phyloP scores from a whole-genome alignment of 1,139 yeast species.

The Pichia sp. region DNA sequence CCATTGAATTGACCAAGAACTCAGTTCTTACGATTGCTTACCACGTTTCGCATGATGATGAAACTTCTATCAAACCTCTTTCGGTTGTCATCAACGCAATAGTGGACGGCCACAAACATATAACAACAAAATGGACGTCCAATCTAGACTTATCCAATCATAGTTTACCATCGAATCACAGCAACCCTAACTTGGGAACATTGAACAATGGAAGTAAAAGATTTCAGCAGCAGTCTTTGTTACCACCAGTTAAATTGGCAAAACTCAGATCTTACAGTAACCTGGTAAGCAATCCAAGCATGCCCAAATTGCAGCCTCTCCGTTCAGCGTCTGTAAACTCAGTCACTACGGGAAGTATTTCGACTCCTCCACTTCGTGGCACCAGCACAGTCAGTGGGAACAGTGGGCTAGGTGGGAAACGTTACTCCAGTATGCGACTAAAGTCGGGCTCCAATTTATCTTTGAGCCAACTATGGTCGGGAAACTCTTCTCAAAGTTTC shows the following conservation, averaged over 20 bases:
- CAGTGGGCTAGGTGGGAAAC: conserved; percentile 17
- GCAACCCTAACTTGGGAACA: neutral
- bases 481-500: conserved; percentile 9
- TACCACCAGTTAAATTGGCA: conserved; percentile 20
- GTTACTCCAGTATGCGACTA: conserved; percentile 21
- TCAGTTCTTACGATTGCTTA: conserved; percentile 43
- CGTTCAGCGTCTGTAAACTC: conserved; percentile 3
- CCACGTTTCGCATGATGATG: conserved; percentile 35
- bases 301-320: conserved; percentile 10
- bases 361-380: neutral
- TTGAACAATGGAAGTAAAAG: neutral
- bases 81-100: conserved; percentile 34
- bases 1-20: conserved; percentile 30
- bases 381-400: conserved; percentile 2
- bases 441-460: conserved; percentile 36
- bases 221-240: conserved; percentile 24
- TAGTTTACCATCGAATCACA: neutral
- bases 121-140: conserved; percentile 61
- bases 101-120: conserved; percentile 25
- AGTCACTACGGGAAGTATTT: neutral
- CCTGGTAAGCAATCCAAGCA: conserved; percentile 4
- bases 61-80: conserved; percentile 37
- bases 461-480: conserved; percentile 30
- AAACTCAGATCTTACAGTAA: conserved; percentile 14
- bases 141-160: conserved; percentile 45